A percentile compares a stretch with the other conserved stretches of the same genome.
Evolutionary conservation across 768 basidiomycete species (phyloP).

Genomic region (Hebeloma cylindrosporum): DNA sequence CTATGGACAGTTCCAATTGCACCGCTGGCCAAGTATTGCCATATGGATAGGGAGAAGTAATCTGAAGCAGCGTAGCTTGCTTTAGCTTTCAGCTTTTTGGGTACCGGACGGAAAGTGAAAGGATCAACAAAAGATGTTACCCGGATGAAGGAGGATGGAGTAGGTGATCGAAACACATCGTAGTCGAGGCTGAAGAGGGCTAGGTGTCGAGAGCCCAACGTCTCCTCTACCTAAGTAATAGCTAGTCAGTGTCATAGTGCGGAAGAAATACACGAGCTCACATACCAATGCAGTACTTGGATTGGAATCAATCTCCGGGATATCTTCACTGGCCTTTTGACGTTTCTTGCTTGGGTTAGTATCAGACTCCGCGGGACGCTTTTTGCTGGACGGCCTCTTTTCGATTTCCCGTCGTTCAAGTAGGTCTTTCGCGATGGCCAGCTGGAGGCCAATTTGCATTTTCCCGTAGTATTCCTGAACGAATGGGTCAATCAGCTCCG

Average conservation of each 20-base stretch:
- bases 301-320: too few relatives aligned
- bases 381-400: too few relatives aligned
- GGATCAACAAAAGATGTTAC: too few relatives aligned
- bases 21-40: slow-evolving; percentile 10
- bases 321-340: too few relatives aligned
- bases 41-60: neutral
- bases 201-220: neutral
- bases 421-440: neutral
- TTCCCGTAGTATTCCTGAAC: neutral
- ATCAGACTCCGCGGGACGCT: too few relatives aligned
- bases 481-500: slow-evolving; percentile 1
- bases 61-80: neutral
- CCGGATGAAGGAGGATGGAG: slow-evolving; percentile 9
- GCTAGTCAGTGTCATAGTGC: neutral
- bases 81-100: neutral
- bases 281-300: neutral
- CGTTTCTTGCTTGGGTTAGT: too few relatives aligned
- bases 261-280: neutral
- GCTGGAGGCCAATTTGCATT: neutral
- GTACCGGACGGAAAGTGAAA: neutral
- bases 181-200: slow-evolving; percentile 4
- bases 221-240: neutral
- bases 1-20: slow-evolving; percentile 14
- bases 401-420: too few relatives aligned
- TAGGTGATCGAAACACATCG: slow-evolving; percentile 3